phyloP scores from a whole-genome alignment of 1,284 basidiomycete species.

The Heterobasidion occidentale region DNA sequence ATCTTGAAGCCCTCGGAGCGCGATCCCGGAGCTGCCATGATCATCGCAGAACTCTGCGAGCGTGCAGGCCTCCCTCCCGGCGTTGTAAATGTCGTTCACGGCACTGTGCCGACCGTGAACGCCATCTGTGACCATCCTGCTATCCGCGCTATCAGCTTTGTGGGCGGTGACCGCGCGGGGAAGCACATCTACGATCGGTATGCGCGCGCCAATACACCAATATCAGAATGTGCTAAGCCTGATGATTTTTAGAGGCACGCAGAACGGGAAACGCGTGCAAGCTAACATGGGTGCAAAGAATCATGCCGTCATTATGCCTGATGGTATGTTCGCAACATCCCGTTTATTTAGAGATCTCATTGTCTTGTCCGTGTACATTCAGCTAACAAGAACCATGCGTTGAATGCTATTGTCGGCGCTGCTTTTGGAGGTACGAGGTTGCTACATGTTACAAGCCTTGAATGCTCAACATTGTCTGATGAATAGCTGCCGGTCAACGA shows the following conservation, averaged over 20 bases:
- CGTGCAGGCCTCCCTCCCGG: conserved; percentile 76
- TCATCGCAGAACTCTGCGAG: conserved; percentile 91
- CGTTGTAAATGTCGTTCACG: conserved; percentile 87
- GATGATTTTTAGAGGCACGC: conserved; percentile 49
- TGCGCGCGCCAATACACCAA: conserved; percentile 10
- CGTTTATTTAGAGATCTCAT: conserved; percentile 5
- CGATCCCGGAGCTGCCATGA: conserved; percentile 95
- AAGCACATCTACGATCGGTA: conserved; percentile 89
- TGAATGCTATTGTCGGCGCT: conserved; percentile 92
- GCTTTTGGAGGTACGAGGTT: conserved; percentile 74
- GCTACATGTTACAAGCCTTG: conserved; percentile 16
- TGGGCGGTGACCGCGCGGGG: conserved; percentile 93
- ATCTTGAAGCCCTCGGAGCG: conserved; percentile 95
- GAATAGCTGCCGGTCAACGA: conserved; percentile 87
- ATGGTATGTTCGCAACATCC: conserved; percentile 45
- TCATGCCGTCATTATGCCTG: conserved; percentile 92
- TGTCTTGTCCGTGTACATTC: background rate
- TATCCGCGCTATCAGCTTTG: conserved; percentile 95
- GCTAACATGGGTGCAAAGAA: conserved; percentile 97
- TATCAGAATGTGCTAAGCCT: conserved; percentile 3
- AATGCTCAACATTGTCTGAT: conserved; percentile 18
- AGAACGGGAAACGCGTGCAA: conserved; percentile 86
- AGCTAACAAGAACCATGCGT: conserved; percentile 92
- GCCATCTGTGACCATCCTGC: conserved; percentile 88
- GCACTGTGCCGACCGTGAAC: conserved; percentile 85